Conservation (phyloP, 495 filamentous ascomycete genomes). For the Hypoxylon lenormandii region DNA sequence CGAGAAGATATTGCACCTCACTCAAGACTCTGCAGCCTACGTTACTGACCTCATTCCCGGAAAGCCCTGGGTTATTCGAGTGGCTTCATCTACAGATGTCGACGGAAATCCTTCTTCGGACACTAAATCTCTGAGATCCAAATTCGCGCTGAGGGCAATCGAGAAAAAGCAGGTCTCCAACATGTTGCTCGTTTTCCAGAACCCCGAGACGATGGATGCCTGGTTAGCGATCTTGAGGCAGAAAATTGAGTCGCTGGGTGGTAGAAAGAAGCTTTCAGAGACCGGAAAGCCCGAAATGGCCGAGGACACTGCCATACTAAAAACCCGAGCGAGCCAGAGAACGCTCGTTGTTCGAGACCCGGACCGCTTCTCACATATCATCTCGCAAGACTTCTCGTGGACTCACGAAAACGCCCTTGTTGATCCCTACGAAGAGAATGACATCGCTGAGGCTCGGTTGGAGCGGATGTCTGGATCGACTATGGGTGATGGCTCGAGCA, state of each 20-base stretch:
- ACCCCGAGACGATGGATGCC: conserved; percentile 83
- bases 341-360: conserved; percentile 66
- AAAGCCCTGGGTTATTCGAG: conserved; percentile 89
- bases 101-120: conserved; percentile 68
- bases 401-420: conserved; percentile 39
- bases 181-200: conserved; percentile 83
- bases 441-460: conserved; percentile 22
- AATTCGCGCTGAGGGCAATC: conserved; percentile 74
- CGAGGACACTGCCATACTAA: conserved; percentile 55
- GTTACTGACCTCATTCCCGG: conserved; percentile 93
- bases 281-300: conserved; percentile 60
- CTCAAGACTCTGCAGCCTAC: conserved; percentile 88
- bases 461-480: conserved; percentile 36
- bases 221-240: conserved; percentile 78
- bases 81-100: conserved; percentile 77
- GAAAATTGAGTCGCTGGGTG: conserved; percentile 76
- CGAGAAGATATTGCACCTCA: conserved; percentile 86
- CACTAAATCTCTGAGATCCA: conserved; percentile 73
- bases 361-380: conserved; percentile 55
- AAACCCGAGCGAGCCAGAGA: conserved; percentile 62
- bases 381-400: conserved; percentile 54
- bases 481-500: conserved; percentile 60
- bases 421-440: conserved; percentile 38
- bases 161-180: conserved; percentile 72
- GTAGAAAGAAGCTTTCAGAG: conserved; percentile 73